These are phyloP conservation scores for Ceratobasidium sp. DNA, from an alignment of 1,284 basidiomycete species.

Conservation along the genomic window DNA sequence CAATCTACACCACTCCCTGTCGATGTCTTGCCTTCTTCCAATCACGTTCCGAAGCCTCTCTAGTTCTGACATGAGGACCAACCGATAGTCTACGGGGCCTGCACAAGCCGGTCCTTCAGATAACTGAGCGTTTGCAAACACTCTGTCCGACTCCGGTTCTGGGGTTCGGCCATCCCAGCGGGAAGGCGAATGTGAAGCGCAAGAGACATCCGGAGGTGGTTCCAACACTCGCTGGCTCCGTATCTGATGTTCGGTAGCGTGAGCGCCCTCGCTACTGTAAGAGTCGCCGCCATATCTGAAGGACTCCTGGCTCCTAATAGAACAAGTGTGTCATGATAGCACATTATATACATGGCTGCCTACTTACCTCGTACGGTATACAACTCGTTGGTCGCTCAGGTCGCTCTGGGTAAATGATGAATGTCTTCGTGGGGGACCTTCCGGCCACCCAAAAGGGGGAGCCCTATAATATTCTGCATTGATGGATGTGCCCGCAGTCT, in stretches of 20 bases:
- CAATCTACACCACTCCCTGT: constrained; percentile 39
- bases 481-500: neutral
- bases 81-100: constrained; percentile 12
- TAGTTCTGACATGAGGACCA: constrained; percentile 36
- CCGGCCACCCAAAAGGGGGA: neutral
- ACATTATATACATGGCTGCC: neutral
- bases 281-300: constrained; percentile 1
- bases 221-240: neutral
- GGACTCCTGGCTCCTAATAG: neutral
- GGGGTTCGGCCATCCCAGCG: neutral
- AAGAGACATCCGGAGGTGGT: neutral
- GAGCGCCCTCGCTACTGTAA: neutral
- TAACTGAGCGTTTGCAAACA: neutral
- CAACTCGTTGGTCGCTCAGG: neutral
- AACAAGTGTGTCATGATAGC: neutral
- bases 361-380: constrained; percentile 15
- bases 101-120: neutral
- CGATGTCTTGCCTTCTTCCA: constrained; percentile 39
- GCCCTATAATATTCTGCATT: neutral
- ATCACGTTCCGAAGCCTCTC: constrained; percentile 34
- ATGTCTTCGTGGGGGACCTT: neutral
- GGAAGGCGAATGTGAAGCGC: neutral
- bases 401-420: neutral
- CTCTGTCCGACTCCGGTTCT: neutral
- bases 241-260: neutral